Percentiles rank a stretch among this genome's conserved stretches.
phyloP scores from a whole-genome alignment of 2,329 filamentous ascomycete species.

The Cucurbitaria berberidis region DNA sequence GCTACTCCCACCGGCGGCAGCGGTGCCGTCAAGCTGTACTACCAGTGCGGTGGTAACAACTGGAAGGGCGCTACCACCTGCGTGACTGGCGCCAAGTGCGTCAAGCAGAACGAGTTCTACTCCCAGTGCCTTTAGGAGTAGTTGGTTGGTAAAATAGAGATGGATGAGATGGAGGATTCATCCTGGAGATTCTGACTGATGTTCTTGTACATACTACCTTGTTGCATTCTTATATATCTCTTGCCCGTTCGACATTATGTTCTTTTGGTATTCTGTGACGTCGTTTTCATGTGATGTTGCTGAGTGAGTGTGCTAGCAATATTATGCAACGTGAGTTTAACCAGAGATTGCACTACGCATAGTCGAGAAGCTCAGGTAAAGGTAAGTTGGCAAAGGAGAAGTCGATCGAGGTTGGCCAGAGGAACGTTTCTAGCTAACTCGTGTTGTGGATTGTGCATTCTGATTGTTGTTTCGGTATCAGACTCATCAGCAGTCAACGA shows the following conservation, averaged over 20 bases:
- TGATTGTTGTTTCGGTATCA: too few species aligned
- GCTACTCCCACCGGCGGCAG: constrained; percentile 21
- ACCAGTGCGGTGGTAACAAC: constrained; percentile 45
- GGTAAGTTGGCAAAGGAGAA: too few species aligned
- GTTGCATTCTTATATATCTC: not conserved
- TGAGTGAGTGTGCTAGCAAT: too few species aligned
- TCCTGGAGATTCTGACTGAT: not conserved
- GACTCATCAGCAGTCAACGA: too few species aligned
- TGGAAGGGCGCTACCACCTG: constrained; percentile 50
- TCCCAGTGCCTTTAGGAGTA: constrained; percentile 45
- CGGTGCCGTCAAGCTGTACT: constrained; percentile 10
- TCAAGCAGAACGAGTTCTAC: constrained; percentile 50
- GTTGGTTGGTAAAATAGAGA: not conserved
- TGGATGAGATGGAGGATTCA: too few species aligned
- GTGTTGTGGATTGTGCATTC: too few species aligned
- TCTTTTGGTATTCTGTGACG: not conserved
- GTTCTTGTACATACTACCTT: not conserved
- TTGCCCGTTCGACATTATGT: not conserved
- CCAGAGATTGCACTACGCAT: too few species aligned
- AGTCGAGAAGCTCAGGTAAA: too few species aligned
- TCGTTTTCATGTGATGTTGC: not conserved
- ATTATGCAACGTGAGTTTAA: too few species aligned
- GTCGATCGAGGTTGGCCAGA: too few species aligned
- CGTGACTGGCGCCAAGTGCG: constrained; percentile 45
- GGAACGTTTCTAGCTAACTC: too few species aligned